Evolutionary conservation across 352 stramenopile genomes (phyloP), one percentile per base, ranked within the genome.

Genomic region (Aphanomyces invadans): DNA sequence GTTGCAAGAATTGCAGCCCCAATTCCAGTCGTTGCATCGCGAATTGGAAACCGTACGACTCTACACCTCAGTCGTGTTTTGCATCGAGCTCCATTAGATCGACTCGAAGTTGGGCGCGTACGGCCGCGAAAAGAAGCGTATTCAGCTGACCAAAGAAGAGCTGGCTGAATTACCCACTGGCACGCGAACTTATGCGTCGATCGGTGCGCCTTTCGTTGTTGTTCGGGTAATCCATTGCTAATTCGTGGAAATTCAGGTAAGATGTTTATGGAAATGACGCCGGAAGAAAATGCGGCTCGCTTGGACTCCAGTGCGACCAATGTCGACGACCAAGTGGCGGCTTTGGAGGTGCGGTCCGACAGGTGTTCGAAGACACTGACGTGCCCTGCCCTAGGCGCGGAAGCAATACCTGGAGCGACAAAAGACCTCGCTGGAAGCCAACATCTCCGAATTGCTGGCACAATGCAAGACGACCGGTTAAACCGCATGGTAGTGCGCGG

Each of bases 331-430:
- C 81, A 89, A 71, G 68, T 90, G 46, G 77, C 77, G 44, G 89
- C 81, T 26, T 70, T 90, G 4, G 83, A 90, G 77, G 76, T 83
- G n/a, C 10, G 69, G 67, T 42, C 36, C 15, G n/a, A n/a, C n/a
- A n/a, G n/a, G n/a, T n/a, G n/a, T n/a, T n/a, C n/a, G n/a, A n/a
- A 4, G 2, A 11, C 17, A 29, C 3, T 12, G 38, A 23, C 49
- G 46, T 21, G 44, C 56, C 25, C 17, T 36, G 11, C n/a, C n/a
- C n/a, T 15, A 84, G 74, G 79, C 81, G 4, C 80, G 82, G 26
- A 92, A 92, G 75, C 82, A 88, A 70, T 92, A 92, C 70, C 61
- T 92, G 23, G 77, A 76, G 52, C 83, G 83, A 33, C 83, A 92
- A 72, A 90, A 90, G 74, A 74, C 76, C 49, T 88, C 78, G 49